Base-by-base conservation (phyloP, 2,329 filamentous ascomycete species). In the Claviceps fusiformis region DNA sequence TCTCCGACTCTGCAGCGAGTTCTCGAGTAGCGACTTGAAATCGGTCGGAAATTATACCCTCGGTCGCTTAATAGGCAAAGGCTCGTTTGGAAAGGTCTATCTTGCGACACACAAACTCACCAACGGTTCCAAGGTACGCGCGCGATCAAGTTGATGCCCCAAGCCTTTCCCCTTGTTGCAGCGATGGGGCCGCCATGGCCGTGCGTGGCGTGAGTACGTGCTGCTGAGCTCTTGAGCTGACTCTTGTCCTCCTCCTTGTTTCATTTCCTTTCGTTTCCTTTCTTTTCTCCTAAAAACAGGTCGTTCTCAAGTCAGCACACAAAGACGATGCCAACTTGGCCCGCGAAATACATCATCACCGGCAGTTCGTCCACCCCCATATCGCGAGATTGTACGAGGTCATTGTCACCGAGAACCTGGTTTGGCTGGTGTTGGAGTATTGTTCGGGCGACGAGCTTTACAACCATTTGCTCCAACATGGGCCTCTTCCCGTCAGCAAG, bases 31-130 rank as follows among this genome's bases (percentile, higher is more conserved):
- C 68, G 92, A 98, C 61, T 82, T 98, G 62, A 86, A 87, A 65
- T 89, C 85, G 54, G 93, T 98, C 58, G 93, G 93, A 62, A 97
- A 96, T 74, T 98, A 98, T 71, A 85, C 85, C 41, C 80, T 98
- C 56, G 93, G 93, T 49, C 85, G 85, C 57, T 77, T 98, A 56
- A 95, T 98, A 67, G 93, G 93, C 62, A 98, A 97, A 68, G 93
- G 93, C 56, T 96, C 91, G 60, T 98, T 98, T 71, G 93, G 93
- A 64, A 97, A 96, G 73, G 93, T 98, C 65, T 98, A 98, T 70
- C 79, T 98, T 57, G 93, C 92, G 56, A 83, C 85, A 49, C 93
- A 98, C 71, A 97, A 96, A 71, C 89, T 98, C 70, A 97, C 89
- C 65, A 96, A 96, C 83, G 92, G 91, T 65, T 95, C 91, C 67